Evolutionary conservation across 768 basidiomycete species (phyloP).

Genomic region (Boletus insuetus): DNA sequence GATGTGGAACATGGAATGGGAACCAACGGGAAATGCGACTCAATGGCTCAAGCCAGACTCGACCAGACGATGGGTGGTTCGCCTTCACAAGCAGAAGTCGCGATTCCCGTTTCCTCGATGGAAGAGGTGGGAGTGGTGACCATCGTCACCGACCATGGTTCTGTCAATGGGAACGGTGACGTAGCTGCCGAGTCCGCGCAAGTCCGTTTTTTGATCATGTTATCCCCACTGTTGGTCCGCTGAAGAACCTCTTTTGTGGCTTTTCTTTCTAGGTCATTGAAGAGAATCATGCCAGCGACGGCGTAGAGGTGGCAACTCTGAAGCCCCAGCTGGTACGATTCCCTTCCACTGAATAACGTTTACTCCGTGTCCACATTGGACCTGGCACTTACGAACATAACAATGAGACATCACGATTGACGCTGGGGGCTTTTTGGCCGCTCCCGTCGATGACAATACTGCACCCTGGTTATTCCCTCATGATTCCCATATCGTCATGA

Average conservation of each 20-base stretch:
- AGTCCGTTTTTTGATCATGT: constrained; percentile 19
- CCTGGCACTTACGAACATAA: not conserved
- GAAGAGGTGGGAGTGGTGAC: not conserved
- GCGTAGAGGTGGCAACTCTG: not conserved
- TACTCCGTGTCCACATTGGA: constrained; percentile 7
- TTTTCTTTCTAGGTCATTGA: constrained; percentile 10
- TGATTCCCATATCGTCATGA: not conserved
- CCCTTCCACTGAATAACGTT: constrained; percentile 37
- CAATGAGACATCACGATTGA: not conserved
- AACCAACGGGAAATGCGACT: not conserved
- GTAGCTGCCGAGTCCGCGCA: constrained; percentile 1
- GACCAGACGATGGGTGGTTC: not conserved
- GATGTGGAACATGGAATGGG: constrained; percentile 24
- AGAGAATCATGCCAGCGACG: not conserved
- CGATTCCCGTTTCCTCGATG: not conserved
- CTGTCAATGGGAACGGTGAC: not conserved
- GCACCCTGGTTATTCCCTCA: not conserved
- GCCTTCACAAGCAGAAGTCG: not conserved
- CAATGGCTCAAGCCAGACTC: not conserved
- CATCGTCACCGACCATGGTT: not conserved
- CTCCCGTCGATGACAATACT: not conserved
- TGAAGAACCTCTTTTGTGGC: constrained; percentile 12
- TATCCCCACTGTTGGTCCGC: not conserved
- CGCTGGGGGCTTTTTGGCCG: not conserved
- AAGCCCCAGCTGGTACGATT: constrained; percentile 31